These are phyloP conservation scores for Ceratocystis cacaofunesta DNA, from an alignment of 2,329 filamentous ascomycete genomes.

Conservation along the genomic window DNA sequence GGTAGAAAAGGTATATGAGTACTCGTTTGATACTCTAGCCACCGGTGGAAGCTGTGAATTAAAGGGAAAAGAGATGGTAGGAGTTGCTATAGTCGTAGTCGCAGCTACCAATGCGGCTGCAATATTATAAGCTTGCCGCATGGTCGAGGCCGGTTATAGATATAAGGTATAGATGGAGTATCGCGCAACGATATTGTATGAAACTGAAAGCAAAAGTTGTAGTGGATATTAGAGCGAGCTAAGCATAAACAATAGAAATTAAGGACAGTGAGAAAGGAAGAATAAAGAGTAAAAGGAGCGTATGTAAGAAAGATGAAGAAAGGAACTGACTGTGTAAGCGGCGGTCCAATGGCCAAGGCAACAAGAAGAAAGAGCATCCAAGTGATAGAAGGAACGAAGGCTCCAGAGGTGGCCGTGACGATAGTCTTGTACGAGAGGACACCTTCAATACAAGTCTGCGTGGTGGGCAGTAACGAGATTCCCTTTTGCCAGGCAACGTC, in stretches of 20 bases:
- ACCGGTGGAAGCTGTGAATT: slow-evolving; percentile 75
- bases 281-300: not conserved
- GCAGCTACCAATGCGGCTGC: slow-evolving; percentile 21
- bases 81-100: slow-evolving; percentile 26
- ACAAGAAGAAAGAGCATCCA: slow-evolving; percentile 2
- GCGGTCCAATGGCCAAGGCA: not conserved
- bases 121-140: slow-evolving; percentile 18
- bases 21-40: slow-evolving; percentile 51
- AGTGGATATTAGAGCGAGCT: not conserved
- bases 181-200: not conserved
- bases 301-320: slow-evolving; percentile 4
- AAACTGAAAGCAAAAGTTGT: not conserved
- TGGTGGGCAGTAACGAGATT: not conserved
- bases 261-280: slow-evolving; percentile 5
- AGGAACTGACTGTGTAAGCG: not conserved
- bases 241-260: not conserved
- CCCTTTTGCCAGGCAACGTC: not conserved
- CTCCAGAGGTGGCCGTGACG: not conserved
- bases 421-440: not conserved
- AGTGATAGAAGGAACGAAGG: not conserved
- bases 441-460: not conserved
- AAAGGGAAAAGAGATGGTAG: slow-evolving; percentile 50
- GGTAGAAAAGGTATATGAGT: slow-evolving; percentile 55
- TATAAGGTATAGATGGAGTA: not conserved
- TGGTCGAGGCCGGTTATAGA: not conserved